These are phyloP conservation scores for Leccinum subtestaceum DNA, from an alignment of 768 basidiomycete species.

Conservation along the genomic window DNA sequence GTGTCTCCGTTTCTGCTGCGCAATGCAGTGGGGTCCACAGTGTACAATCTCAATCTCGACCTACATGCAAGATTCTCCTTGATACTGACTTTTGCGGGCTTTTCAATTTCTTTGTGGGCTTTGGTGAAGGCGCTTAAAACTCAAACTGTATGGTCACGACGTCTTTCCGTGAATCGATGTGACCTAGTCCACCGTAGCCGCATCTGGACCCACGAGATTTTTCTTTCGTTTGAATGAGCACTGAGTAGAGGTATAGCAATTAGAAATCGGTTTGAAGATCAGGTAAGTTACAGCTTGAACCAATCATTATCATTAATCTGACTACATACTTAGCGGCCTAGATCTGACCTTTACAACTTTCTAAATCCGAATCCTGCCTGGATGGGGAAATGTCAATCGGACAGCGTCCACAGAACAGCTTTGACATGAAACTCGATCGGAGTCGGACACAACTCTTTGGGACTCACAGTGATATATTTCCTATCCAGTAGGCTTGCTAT, in stretches of 20 bases:
- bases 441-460: background rate
- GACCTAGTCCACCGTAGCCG: constrained; percentile 57
- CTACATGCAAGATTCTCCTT: constrained; percentile 28
- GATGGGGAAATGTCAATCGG: background rate
- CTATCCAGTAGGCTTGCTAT: background rate
- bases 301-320: no score
- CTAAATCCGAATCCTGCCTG: background rate
- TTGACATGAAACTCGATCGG: background rate
- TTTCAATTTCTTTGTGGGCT: constrained; percentile 6
- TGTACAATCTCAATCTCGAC: constrained; percentile 59
- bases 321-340: no score
- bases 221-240: constrained; percentile 22
- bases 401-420: background rate
- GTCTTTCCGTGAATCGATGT: constrained; percentile 60
- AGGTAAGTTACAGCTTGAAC: no score
- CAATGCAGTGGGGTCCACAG: constrained; percentile 64
- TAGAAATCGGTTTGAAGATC: background rate
- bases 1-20: constrained; percentile 77
- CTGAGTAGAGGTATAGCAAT: constrained; percentile 31
- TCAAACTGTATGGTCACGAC: constrained; percentile 55
- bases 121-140: constrained; percentile 28
- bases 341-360: background rate
- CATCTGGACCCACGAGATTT: constrained; percentile 29
- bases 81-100: constrained; percentile 23
- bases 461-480: background rate